These are phyloP conservation scores for Elongisporangium anandrum DNA, from an alignment of 352 stramenopile species.

Conservation along the genomic window DNA sequence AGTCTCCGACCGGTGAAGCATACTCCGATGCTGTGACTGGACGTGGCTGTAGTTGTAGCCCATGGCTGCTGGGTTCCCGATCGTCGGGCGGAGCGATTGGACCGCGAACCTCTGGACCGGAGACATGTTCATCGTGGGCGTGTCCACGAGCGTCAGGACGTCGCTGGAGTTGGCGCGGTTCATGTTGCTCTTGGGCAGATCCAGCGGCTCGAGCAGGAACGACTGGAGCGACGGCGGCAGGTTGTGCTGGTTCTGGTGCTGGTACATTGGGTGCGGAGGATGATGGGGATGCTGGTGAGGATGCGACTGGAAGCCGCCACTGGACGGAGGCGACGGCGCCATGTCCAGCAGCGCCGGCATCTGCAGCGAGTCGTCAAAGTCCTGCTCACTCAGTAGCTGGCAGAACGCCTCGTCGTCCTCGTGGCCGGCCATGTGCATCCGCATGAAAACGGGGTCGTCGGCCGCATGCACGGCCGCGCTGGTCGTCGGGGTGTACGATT, in stretches of 20 bases:
- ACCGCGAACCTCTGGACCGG: constrained; percentile 21
- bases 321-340: background rate
- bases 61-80: constrained; percentile 1
- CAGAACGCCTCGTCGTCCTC: constrained; percentile 46
- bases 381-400: constrained; percentile 40
- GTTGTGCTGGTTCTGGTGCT: background rate
- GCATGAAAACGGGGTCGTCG: constrained; percentile 21
- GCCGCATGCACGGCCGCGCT: constrained; percentile 4
- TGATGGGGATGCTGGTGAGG: constrained; percentile 4
- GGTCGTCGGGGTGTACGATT: constrained; percentile 5
- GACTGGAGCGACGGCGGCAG: constrained; percentile 6
- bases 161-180: background rate
- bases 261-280: background rate
- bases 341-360: constrained; percentile 1
- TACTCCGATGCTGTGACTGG: constrained; percentile 5
- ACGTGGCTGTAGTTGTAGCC: constrained; percentile 1
- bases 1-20: constrained; percentile 3
- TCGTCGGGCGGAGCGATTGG: constrained; percentile 8
- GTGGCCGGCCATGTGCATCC: constrained; percentile 8
- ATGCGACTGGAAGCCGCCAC: background rate
- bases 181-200: constrained; percentile 13
- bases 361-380: constrained; percentile 27
- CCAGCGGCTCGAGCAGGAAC: constrained; percentile 30
- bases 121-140: constrained; percentile 5
- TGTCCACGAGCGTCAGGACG: background rate